phyloP scores from a whole-genome alignment of 2,329 filamentous ascomycete genomes.

The Epicoccum sorghinum region DNA sequence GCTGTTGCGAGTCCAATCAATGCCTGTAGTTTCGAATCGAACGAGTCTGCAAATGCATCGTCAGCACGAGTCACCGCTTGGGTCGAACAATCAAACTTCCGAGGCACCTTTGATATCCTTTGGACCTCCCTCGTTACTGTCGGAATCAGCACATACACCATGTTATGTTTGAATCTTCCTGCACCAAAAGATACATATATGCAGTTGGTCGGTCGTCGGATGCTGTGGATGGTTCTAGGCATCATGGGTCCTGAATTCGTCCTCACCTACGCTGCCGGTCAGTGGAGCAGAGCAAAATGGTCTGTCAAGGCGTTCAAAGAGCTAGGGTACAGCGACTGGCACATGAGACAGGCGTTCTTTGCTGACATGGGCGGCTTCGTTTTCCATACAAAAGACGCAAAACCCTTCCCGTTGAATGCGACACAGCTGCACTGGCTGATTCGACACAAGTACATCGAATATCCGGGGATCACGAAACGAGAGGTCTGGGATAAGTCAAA shows the following conservation, averaged over 20 bases:
- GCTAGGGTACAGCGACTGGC: no score
- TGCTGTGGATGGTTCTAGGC: constrained; percentile 10
- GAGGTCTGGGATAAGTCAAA: no score
- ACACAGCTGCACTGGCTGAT: no score
- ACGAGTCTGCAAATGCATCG: neutral
- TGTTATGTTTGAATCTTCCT: constrained; percentile 21
- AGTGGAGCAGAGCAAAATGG: constrained; percentile 19
- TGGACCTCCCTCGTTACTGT: constrained; percentile 23
- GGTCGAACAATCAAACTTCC: constrained; percentile 19
- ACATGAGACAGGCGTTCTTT: no score
- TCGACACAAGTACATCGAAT: no score
- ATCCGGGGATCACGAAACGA: no score
- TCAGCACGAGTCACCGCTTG: constrained; percentile 14
- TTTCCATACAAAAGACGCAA: no score
- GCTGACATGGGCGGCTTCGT: no score
- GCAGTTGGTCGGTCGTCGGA: constrained; percentile 2
- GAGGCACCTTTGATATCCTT: constrained; percentile 25
- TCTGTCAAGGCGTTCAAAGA: constrained; percentile 15
- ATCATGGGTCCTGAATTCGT: constrained; percentile 19
- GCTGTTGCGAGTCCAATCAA: constrained; percentile 3
- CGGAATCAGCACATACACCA: constrained; percentile 21
- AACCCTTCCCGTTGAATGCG: no score
- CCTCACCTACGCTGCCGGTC: constrained; percentile 17
- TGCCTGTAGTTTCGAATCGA: neutral
- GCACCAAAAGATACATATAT: constrained; percentile 12